phyloP scores from a whole-genome alignment of 2,329 filamentous ascomycete genomes.

The Hypoxylon sp. region DNA sequence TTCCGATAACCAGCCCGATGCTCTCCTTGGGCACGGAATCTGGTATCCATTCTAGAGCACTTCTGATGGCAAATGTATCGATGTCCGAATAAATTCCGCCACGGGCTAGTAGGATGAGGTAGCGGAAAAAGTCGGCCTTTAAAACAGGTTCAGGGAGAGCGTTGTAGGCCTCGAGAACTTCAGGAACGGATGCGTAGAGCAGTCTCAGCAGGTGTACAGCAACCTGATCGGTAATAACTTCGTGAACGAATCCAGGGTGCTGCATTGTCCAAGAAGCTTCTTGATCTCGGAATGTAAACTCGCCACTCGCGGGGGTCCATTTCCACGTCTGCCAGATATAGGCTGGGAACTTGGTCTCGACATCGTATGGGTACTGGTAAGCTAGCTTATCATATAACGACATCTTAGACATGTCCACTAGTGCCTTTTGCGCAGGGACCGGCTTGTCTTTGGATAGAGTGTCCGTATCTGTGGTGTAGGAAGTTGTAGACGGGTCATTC shows the following conservation, averaged over 20 bases:
- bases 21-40: slow-evolving; percentile 79
- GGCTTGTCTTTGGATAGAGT: slow-evolving; percentile 45
- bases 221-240: slow-evolving; percentile 94
- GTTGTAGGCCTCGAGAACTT: slow-evolving; percentile 83
- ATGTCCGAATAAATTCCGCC: slow-evolving; percentile 88
- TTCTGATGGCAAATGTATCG: slow-evolving; percentile 87
- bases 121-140: slow-evolving; percentile 85
- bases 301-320: slow-evolving; percentile 80
- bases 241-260: slow-evolving; percentile 94
- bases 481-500: slow-evolving; percentile 47
- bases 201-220: slow-evolving; percentile 86
- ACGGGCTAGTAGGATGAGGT: slow-evolving; percentile 75
- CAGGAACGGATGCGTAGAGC: slow-evolving; percentile 86
- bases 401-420: slow-evolving; percentile 79
- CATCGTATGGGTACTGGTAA: slow-evolving; percentile 95
- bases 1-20: slow-evolving; percentile 91
- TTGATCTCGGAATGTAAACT: slow-evolving; percentile 85
- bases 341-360: slow-evolving; percentile 89
- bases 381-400: slow-evolving; percentile 85
- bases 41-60: slow-evolving; percentile 90
- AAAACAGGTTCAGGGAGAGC: slow-evolving; percentile 80
- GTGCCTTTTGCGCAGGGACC: slow-evolving; percentile 70
- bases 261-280: slow-evolving; percentile 91
- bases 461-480: slow-evolving; percentile 33
- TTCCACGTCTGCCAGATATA: slow-evolving; percentile 99